Conservation (phyloP, 305 asterid genomes). For the Fraxinus latifolia region DNA sequence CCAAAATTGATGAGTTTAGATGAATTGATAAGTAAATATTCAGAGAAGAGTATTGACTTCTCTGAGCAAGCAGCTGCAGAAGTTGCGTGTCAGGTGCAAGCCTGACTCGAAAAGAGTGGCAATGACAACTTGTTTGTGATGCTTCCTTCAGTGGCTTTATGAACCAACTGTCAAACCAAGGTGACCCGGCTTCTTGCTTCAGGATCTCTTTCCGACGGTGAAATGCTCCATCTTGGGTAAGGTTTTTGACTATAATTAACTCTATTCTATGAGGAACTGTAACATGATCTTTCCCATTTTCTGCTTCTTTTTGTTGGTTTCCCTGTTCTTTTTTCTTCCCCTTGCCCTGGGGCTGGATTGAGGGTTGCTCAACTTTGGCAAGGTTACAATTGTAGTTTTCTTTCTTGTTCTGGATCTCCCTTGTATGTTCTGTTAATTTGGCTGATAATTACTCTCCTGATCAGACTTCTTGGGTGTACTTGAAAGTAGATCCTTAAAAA, state of each 20-base stretch:
- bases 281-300: neutral
- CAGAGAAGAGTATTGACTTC: conserved; percentile 24
- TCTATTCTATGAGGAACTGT: neutral
- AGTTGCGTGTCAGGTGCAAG: conserved; percentile 44
- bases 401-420: conserved; percentile 9
- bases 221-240: neutral
- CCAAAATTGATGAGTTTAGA: conserved; percentile 41
- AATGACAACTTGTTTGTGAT: neutral
- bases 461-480: conserved; percentile 5
- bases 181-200: conserved; percentile 5
- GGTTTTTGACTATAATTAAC: neutral
- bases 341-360: neutral
- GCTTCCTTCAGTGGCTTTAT: conserved; percentile 19
- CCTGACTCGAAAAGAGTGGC: conserved; percentile 19
- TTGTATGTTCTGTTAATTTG: neutral
- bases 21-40: conserved; percentile 39
- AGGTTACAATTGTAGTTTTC: neutral
- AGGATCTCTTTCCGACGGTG: neutral
- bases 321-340: neutral
- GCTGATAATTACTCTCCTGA: neutral
- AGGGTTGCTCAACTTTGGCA: neutral
- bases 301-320: neutral
- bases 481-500: neutral
- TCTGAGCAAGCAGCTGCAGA: conserved; percentile 33
- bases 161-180: conserved; percentile 11